Conservation (phyloP, 148 eudicot genomes). For the Rhododendron molle region DNA sequence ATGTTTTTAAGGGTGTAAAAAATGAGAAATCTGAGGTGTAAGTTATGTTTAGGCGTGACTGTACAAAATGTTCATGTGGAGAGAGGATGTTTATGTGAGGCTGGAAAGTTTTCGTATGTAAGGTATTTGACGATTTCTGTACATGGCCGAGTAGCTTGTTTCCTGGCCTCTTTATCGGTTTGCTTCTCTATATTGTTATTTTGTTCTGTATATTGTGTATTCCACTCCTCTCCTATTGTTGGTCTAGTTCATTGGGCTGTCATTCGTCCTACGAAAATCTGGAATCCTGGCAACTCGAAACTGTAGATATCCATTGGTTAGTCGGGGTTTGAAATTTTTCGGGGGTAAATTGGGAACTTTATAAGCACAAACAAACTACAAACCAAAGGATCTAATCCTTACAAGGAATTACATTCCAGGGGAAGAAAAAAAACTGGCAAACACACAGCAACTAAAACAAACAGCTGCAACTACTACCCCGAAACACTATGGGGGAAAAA, state of each 20-base stretch:
- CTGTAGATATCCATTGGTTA: neutral
- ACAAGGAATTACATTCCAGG: no score
- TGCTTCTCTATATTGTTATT: neutral
- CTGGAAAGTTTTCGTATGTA: conserved; percentile 11
- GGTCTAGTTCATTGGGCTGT: neutral
- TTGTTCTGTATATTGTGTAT: neutral
- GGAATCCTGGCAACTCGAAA: neutral
- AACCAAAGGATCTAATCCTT: no score
- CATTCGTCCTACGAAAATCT: neutral
- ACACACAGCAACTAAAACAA: no score
- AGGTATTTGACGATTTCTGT: conserved; percentile 6
- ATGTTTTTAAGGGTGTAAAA: conserved; percentile 21
- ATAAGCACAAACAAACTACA: no score
- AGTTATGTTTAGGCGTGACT: conserved; percentile 19
- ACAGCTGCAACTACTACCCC: no score
- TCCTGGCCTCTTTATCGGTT: neutral
- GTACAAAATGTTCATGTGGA: conserved; percentile 17
- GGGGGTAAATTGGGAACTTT: no score
- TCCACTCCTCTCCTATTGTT: neutral
- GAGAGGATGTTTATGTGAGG: conserved; percentile 10
- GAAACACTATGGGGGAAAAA: no score
- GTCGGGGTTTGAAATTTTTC: neutral
- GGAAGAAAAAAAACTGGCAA: no score
- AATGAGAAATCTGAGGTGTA: conserved; percentile 3
- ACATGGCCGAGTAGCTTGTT: neutral